Conservation (phyloP, 2,329 filamentous ascomycete species). For the Ciborinia camelliae region DNA sequence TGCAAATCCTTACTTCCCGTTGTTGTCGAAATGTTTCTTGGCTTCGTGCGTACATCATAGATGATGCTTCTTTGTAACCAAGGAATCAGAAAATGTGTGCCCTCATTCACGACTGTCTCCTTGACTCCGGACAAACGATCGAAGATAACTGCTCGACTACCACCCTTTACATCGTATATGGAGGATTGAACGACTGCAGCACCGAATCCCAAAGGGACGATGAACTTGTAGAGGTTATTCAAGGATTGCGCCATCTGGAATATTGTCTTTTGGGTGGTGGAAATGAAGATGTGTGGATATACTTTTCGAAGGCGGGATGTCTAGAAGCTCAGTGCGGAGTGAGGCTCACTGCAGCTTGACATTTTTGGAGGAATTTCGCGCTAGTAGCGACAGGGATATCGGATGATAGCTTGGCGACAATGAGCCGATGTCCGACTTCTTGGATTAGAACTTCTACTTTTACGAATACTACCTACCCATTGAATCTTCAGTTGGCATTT, state of each 20-base stretch:
- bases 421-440: slow-evolving; percentile 22
- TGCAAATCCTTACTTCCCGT: slow-evolving; percentile 98
- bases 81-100: slow-evolving; percentile 92
- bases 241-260: slow-evolving; percentile 51
- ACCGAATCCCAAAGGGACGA: slow-evolving; percentile 70
- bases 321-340: slow-evolving; percentile 16
- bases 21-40: slow-evolving; percentile 93
- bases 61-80: slow-evolving; percentile 94
- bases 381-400: slow-evolving; percentile 28
- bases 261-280: slow-evolving; percentile 13
- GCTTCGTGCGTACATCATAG: slow-evolving; percentile 97
- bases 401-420: slow-evolving; percentile 26
- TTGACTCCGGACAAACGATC: slow-evolving; percentile 90
- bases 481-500: slow-evolving; percentile 10
- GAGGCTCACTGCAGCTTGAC: slow-evolving; percentile 21
- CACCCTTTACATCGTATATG: slow-evolving; percentile 96
- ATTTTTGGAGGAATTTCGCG: slow-evolving; percentile 32
- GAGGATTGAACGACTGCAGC: slow-evolving; percentile 69
- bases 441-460: background rate
- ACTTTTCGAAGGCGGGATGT: slow-evolving; percentile 16
- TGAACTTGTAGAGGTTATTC: slow-evolving; percentile 61
- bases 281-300: slow-evolving; percentile 19
- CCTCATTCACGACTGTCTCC: slow-evolving; percentile 88
- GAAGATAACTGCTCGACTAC: slow-evolving; percentile 94
- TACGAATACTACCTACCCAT: background rate